These are phyloP conservation scores for Pseudocercospora crystallina DNA, from an alignment of 2,329 filamentous ascomycete species.

Conservation along the genomic window DNA sequence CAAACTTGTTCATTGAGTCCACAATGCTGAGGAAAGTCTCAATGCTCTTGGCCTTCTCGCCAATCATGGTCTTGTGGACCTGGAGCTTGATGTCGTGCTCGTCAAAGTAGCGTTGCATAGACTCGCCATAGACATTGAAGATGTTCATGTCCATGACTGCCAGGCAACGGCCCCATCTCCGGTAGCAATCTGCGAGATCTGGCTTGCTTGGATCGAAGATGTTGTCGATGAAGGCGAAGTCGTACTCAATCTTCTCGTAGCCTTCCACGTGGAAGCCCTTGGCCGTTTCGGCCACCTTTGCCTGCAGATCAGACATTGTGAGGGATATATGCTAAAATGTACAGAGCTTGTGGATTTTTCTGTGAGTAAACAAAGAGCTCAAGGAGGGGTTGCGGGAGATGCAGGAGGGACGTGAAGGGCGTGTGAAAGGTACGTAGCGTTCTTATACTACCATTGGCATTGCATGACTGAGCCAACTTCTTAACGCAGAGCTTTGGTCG, in stretches of 20 bases:
- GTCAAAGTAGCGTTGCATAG: slow-evolving; percentile 67
- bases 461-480: neutral
- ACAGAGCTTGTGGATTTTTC: slow-evolving; percentile 5
- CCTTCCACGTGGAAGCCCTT: slow-evolving; percentile 69
- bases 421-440: neutral
- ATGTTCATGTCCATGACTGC: slow-evolving; percentile 73
- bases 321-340: neutral
- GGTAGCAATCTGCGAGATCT: slow-evolving; percentile 65
- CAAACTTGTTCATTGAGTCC: slow-evolving; percentile 73
- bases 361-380: slow-evolving; percentile 17
- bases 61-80: slow-evolving; percentile 72
- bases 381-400: slow-evolving; percentile 1
- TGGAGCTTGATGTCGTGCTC: slow-evolving; percentile 62
- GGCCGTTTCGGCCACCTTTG: slow-evolving; percentile 62
- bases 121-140: slow-evolving; percentile 64
- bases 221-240: slow-evolving; percentile 71
- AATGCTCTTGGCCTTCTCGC: slow-evolving; percentile 73
- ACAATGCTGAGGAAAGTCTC: slow-evolving; percentile 68
- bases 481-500: neutral
- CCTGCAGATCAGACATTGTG: slow-evolving; percentile 69
- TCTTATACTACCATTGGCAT: slow-evolving; percentile 10
- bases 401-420: neutral
- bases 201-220: slow-evolving; percentile 62
- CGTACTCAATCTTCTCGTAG: slow-evolving; percentile 74
- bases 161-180: slow-evolving; percentile 63